Percentiles rank a stretch among this genome's conserved stretches.
Conservation (phyloP, 768 basidiomycete genomes). For the Kwoniella botswanensis region DNA sequence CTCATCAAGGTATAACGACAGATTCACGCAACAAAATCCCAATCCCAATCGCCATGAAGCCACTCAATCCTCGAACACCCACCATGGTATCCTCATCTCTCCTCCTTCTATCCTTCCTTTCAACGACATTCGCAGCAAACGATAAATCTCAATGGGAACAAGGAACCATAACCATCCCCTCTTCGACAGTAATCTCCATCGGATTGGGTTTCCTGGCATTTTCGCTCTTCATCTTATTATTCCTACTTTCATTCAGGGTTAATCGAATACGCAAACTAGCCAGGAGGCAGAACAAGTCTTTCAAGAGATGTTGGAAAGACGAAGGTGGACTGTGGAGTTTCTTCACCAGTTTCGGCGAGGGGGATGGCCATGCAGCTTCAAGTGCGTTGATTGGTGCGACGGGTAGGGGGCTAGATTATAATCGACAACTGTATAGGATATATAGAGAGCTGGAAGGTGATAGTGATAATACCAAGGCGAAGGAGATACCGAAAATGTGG, state of each 20-base stretch:
- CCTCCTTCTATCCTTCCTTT: neutral
- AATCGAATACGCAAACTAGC: constrained; percentile 6
- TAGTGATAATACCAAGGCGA: neutral
- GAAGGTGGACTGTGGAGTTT: constrained; percentile 33
- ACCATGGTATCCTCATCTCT: neutral
- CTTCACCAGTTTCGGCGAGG: constrained; percentile 17
- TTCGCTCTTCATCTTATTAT: neutral
- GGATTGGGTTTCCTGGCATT: constrained; percentile 31
- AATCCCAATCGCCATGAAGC: too few relatives aligned
- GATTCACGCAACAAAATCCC: too few relatives aligned
- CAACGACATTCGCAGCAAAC: neutral
- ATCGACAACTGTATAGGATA: neutral
- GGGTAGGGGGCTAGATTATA: constrained; percentile 10
- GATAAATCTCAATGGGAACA: constrained; percentile 1
- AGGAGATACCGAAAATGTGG: constrained; percentile 23
- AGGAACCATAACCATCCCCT: constrained; percentile 17
- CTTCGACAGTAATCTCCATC: constrained; percentile 27
- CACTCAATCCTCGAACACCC: too few relatives aligned
- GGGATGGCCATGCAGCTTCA: neutral
- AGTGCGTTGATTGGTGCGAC: constrained; percentile 1
- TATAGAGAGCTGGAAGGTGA: neutral
- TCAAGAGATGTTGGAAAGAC: constrained; percentile 8
- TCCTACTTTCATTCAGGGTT: constrained; percentile 9
- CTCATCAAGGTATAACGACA: neutral
- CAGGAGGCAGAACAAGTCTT: neutral